A percentile compares a stretch with the other conserved stretches of the same genome.
Evolutionary conservation across 331 rosid species (phyloP).

Genomic region (Saraca asoca): DNA sequence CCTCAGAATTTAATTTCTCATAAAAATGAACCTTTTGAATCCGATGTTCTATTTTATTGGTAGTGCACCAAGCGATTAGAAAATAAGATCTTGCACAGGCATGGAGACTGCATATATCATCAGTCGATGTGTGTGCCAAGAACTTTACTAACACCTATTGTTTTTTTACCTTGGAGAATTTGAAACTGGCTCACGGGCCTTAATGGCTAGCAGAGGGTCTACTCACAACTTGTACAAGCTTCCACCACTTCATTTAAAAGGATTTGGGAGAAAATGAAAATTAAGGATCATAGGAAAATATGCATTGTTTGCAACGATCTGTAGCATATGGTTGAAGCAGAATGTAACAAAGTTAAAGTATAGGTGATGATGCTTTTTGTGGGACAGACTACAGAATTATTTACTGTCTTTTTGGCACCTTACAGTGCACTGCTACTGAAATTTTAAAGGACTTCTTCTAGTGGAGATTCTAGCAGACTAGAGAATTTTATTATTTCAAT

Average conservation of each 20-base stretch:
- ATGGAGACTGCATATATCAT: neutral
- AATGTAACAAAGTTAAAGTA: too few relatives aligned
- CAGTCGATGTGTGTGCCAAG: neutral
- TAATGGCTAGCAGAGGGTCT: neutral
- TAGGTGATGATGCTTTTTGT: neutral
- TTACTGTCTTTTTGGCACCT: neutral
- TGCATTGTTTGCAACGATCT: neutral
- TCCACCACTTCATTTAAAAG: neutral
- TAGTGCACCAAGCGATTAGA: neutral
- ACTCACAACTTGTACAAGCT: neutral
- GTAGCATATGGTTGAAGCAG: too few relatives aligned
- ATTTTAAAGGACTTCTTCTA: neutral
- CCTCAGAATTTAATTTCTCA: too few relatives aligned
- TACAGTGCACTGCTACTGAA: neutral
- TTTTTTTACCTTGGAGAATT: neutral
- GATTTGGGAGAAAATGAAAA: neutral
- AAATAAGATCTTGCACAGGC: neutral
- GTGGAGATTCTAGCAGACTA: neutral
- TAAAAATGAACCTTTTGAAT: too few relatives aligned
- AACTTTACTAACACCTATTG: neutral
- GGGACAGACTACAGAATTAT: slow-evolving; percentile 14
- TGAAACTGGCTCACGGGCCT: neutral
- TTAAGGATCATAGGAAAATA: neutral
- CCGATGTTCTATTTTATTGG: too few relatives aligned
- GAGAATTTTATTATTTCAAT: neutral